Conservation (phyloP, 2,329 filamentous ascomycete genomes). For the Stagonosporopsis vannaccii region DNA sequence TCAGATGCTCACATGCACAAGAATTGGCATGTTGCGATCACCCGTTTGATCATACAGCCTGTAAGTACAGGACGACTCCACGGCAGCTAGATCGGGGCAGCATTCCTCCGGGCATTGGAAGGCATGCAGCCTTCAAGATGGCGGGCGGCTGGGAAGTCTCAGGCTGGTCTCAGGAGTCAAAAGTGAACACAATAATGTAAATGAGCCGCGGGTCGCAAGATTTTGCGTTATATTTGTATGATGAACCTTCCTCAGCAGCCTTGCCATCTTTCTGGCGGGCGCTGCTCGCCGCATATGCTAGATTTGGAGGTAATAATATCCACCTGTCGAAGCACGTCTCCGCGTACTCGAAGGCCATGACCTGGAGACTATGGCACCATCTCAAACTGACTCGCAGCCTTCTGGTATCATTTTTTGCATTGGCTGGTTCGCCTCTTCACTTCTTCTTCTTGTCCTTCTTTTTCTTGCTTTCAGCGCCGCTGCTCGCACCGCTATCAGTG, state of each 20-base stretch:
- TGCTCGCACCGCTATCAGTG: slow-evolving; percentile 29
- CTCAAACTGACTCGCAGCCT: background rate
- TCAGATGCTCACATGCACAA: background rate
- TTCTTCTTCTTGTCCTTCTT: slow-evolving; percentile 52
- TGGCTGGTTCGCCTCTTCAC: slow-evolving; percentile 20
- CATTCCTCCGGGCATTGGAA: background rate
- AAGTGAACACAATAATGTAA: background rate
- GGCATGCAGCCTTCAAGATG: background rate
- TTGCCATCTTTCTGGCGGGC: background rate
- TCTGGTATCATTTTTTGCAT: background rate
- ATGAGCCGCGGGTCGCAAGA: background rate
- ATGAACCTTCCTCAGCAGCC: background rate
- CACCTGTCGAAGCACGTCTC: background rate
- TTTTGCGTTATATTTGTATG: slow-evolving; percentile 1
- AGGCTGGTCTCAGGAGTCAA: background rate
- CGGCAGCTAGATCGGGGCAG: background rate
- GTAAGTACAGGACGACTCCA: background rate
- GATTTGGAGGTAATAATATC: background rate
- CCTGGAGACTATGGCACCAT: background rate
- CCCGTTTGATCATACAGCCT: background rate
- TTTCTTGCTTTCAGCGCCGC: slow-evolving; percentile 38
- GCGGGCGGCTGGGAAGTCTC: background rate
- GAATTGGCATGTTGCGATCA: background rate
- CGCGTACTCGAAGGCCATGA: background rate
- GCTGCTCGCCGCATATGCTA: background rate